phyloP scores from a whole-genome alignment of 2,329 filamentous ascomycete species.

The Colletotrichum godetiae region DNA sequence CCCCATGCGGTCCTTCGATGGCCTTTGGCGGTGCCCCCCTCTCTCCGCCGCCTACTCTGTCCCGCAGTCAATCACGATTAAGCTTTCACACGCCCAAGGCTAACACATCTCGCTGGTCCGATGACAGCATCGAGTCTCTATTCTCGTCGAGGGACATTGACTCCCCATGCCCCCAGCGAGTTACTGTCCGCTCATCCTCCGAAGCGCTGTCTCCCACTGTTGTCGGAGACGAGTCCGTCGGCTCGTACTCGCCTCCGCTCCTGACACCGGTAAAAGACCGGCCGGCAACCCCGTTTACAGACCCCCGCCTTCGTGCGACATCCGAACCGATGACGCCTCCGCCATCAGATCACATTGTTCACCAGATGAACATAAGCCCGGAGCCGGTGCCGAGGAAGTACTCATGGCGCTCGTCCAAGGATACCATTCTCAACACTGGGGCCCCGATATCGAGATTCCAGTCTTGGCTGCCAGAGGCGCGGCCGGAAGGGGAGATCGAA shows the following conservation, averaged over 20 bases:
- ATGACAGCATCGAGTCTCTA: constrained; percentile 28
- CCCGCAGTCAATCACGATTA: constrained; percentile 2
- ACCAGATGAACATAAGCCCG: constrained; percentile 8
- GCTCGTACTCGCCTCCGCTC: constrained; percentile 1
- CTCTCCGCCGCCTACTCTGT: constrained; percentile 22
- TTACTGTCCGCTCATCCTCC: constrained; percentile 23
- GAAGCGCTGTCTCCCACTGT: constrained; percentile 27
- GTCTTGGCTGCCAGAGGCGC: constrained; percentile 24
- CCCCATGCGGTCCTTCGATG: not conserved
- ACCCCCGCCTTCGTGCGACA: constrained; percentile 12
- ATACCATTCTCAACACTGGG: constrained; percentile 26
- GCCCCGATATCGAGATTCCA: constrained; percentile 12
- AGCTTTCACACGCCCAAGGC: constrained; percentile 8
- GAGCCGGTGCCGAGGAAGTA: constrained; percentile 14
- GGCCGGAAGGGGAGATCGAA: not conserved
- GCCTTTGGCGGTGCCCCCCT: not conserved
- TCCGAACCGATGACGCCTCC: constrained; percentile 27
- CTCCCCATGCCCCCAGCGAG: constrained; percentile 20
- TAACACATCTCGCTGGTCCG: constrained; percentile 33
- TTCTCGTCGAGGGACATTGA: constrained; percentile 30
- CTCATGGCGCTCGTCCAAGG: constrained; percentile 31
- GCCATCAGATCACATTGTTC: constrained; percentile 20
- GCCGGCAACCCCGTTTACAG: constrained; percentile 26
- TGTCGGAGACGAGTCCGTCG: constrained; percentile 21
- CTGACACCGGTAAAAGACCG: constrained; percentile 25